Evolutionary conservation across 306 rosid species (phyloP), one percentile per base, ranked within the genome.

Genomic region (Albizia julibrissin): DNA sequence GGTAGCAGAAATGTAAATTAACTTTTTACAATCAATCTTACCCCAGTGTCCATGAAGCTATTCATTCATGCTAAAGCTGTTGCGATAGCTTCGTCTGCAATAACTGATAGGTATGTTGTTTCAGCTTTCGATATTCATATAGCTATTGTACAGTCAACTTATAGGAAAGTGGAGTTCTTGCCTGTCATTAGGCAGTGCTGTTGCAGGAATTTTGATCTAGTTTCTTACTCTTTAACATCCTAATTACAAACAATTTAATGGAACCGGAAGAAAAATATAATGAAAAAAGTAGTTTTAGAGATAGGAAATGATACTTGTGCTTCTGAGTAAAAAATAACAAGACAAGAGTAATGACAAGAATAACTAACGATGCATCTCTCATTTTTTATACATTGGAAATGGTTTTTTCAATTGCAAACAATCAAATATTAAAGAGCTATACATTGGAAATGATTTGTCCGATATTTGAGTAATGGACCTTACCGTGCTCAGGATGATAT

Each of bases 91-190:
- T 68, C 76, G 61, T 64, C 69, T 80, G 82, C 72, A 59, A 76
- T 79, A 85, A 75, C 85, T 74, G 50, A 87, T 76, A 87, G 92
- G 96, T 88, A 67, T 47, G 54, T 74, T 67, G 69, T 77, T 69
- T 77, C 54, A 29, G 49, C 72, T 31, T 26, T 16, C 42, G 26
- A 34, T 77, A 86, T 1, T 66, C 56, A 65, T 80, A 43, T 54
- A 74, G 22, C 37, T 74, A 74, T 61, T 70, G 8, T 21, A 5
- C 43, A 10, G 27, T 37, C 18, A 39, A 69, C 29, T 19, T 37
- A 68, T 39, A 12, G 10, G 49, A 39, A 68, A 68, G 72, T 33
- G 46, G 29, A 40, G 58, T 43, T 26, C 26, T 46, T 72, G 62
- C 65, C 65, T 16, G 44, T 19, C 77, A 34, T 27, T 4, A 26